phyloP scores from a whole-genome alignment of 192 early-diverging fungal genomes.

The Coemansia erecta region DNA sequence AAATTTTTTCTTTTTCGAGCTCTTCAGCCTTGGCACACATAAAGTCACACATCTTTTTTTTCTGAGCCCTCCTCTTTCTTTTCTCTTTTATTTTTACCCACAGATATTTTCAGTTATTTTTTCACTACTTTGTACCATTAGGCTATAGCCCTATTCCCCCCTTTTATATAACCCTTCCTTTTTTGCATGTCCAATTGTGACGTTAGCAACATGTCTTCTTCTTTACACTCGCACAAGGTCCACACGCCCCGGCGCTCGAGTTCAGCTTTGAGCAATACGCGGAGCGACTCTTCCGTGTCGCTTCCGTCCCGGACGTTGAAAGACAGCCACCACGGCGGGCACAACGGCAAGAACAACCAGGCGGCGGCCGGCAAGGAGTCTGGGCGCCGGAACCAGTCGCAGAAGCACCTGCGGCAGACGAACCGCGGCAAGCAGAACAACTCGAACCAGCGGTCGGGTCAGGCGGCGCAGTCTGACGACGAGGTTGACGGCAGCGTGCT shows the following conservation, averaged over 20 bases:
- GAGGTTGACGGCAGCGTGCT: background rate
- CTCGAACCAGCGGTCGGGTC: slow-evolving; percentile 24
- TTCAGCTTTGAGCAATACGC: background rate
- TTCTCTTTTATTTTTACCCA: too few species aligned
- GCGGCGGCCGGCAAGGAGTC: background rate
- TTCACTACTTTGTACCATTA: slow-evolving; percentile 1
- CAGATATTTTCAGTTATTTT: background rate
- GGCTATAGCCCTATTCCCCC: background rate
- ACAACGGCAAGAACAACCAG: slow-evolving; percentile 3
- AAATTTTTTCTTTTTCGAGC: background rate
- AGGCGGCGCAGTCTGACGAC: slow-evolving; percentile 5
- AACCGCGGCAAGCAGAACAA: slow-evolving; percentile 36
- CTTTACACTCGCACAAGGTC: background rate
- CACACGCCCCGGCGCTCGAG: slow-evolving; percentile 1
- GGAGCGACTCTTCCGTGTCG: slow-evolving; percentile 1
- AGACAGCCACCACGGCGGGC: slow-evolving; percentile 4
- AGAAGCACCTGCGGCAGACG: slow-evolving; percentile 11
- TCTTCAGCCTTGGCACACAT: background rate
- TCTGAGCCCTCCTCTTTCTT: background rate
- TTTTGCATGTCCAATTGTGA: slow-evolving; percentile 5
- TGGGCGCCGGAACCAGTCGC: slow-evolving; percentile 8
- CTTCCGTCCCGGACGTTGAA: background rate
- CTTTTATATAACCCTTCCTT: slow-evolving; percentile 3
- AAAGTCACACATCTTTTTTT: background rate
- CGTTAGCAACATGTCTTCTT: background rate